Percentiles rank a stretch among this genome's conserved stretches.
phyloP scores from a whole-genome alignment of 1,139 yeast genomes.

The Candida anutae region DNA sequence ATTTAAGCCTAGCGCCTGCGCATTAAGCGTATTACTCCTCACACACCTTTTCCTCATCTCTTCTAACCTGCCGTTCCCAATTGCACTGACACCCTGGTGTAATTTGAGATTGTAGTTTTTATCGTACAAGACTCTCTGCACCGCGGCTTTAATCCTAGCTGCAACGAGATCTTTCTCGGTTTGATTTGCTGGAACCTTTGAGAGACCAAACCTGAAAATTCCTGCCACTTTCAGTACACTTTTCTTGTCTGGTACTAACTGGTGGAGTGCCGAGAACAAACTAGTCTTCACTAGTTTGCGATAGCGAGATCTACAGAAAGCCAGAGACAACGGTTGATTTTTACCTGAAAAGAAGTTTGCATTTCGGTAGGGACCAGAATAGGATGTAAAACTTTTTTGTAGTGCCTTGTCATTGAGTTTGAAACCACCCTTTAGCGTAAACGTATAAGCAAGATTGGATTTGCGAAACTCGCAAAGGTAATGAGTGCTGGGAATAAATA shows the following conservation, averaged over 20 bases:
- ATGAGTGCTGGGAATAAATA: conserved; percentile 20
- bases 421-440: conserved; percentile 22
- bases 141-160: conserved; percentile 19
- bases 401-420: conserved; percentile 20
- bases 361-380: conserved; percentile 21
- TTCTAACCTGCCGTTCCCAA: too few relatives aligned
- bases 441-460: conserved; percentile 32
- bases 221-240: conserved; percentile 20
- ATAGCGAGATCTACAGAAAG: conserved; percentile 23
- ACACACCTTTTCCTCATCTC: too few relatives aligned
- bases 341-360: conserved; percentile 17
- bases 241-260: conserved; percentile 8
- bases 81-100: too few relatives aligned
- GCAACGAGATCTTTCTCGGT: conserved; percentile 22
- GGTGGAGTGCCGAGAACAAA: conserved; percentile 15
- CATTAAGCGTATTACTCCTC: too few relatives aligned
- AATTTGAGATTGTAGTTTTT: too few relatives aligned
- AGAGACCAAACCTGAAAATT: conserved; percentile 10
- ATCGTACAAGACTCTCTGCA: conserved; percentile 49
- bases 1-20: too few relatives aligned
- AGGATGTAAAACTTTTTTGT: conserved; percentile 14
- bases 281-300: conserved; percentile 19
- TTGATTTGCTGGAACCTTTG: conserved; percentile 9
- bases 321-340: conserved; percentile 24
- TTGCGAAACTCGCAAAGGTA: conserved; percentile 22